Evolutionary conservation across 2,329 filamentous ascomycete genomes (phyloP), one percentile per base, ranked within the genome.

Genomic region (Tolypocladium cylindrosporum): DNA sequence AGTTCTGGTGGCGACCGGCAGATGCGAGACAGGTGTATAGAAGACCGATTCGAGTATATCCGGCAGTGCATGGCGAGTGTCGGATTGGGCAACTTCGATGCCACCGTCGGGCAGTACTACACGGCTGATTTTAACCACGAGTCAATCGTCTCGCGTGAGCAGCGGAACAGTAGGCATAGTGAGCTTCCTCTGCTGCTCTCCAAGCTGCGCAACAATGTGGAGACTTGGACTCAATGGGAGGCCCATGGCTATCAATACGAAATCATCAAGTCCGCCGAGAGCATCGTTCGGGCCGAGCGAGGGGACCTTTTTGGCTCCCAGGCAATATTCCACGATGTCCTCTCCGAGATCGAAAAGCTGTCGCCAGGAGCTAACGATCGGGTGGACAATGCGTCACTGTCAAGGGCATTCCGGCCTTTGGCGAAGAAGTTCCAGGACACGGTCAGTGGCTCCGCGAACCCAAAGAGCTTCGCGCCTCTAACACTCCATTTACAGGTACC

Each of bases 201-300:
- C 19, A 45, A 58, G 39, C 21, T 58, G 24, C 57, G 57, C 2
- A 56, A 56, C 27, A 53, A 50, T 40, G 57, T 54, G n/a, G 55
- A 41, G 21, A 31, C 36, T 9, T 58, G 57, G 57, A 55, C 57
- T 1, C 57, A 58, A 45, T 58, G 57, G 57, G 57, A 58, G 48
- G 54, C 57, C 2, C 57, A 58, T 42, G 51, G 57, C 3, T 58
- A 58, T 54, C 57, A 58, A 36, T 55, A 55, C 27, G 57, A 58
- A 45, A 52, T 56, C 16, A 56, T 58, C 4, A 58, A 58, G 48
- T 58, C 57, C 2, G 57, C 57, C 2, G 51, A 58, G n/a, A 58
- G 42, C 19, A 48, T 58, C 14, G 55, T 55, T 5, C 54, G 54
- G 13, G n/a, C 37, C 9, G 57, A 58, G 54, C 40, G 45, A 36